These are phyloP conservation scores for Tetracladium setigerum DNA, from an alignment of 495 filamentous ascomycete genomes.

Conservation along the genomic window DNA sequence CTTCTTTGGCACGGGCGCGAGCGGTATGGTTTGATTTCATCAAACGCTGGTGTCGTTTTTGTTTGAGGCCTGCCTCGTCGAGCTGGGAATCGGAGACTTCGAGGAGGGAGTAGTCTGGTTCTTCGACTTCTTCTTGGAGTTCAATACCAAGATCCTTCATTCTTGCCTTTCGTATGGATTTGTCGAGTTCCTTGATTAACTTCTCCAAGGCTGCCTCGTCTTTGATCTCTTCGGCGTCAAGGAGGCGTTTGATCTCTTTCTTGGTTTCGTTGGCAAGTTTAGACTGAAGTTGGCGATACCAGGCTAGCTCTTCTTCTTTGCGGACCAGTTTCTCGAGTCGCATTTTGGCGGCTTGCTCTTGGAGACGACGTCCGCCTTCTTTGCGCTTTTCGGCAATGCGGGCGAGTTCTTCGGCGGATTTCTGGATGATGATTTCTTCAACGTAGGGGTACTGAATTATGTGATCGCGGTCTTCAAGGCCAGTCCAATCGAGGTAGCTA, in stretches of 20 bases:
- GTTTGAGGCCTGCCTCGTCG: conserved; percentile 81
- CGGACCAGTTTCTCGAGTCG: conserved; percentile 86
- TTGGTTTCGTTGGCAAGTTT: conserved; percentile 60
- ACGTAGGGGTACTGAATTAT: conserved; percentile 91
- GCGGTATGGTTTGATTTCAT: conserved; percentile 94
- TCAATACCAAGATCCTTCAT: conserved; percentile 88
- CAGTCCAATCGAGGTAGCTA: conserved; percentile 75
- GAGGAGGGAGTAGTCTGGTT: conserved; percentile 76
- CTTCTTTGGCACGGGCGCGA: conserved; percentile 80
- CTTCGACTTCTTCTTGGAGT: conserved; percentile 65
- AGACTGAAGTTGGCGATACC: conserved; percentile 74
- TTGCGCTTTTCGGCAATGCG: conserved; percentile 84
- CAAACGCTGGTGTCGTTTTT: conserved; percentile 84
- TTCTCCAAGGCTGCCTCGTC: conserved; percentile 78
- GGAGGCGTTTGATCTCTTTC: conserved; percentile 76
- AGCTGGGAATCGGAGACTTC: conserved; percentile 88
- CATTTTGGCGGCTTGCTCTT: conserved; percentile 97
- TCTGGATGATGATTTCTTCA: conserved; percentile 79
- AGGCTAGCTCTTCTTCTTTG: conserved; percentile 93
- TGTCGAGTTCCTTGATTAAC: conserved; percentile 79
- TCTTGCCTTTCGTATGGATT: conserved; percentile 74
- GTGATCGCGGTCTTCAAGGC: conserved; percentile 78
- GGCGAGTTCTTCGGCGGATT: conserved; percentile 86
- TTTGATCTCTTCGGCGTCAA: conserved; percentile 87
- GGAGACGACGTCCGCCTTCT: conserved; percentile 82